phyloP scores from a whole-genome alignment of 768 basidiomycete species.

The Lenzites betulinus region DNA sequence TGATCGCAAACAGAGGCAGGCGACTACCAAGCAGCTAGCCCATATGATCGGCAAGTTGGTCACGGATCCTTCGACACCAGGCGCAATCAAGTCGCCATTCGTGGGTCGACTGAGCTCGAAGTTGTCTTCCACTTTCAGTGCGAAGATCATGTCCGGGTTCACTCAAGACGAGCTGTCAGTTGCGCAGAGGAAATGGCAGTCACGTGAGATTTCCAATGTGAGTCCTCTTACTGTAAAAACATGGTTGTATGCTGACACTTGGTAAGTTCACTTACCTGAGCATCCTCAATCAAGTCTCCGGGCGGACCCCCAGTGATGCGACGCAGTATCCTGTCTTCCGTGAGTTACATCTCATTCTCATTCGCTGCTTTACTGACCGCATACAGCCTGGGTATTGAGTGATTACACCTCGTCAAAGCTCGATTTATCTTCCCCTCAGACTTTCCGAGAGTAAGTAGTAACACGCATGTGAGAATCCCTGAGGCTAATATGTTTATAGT shows the following conservation, averaged over 20 bases:
- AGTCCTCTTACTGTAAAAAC: background rate
- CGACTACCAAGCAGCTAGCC: slow-evolving; percentile 55
- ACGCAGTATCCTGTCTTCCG: slow-evolving; percentile 94
- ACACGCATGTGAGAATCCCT: background rate
- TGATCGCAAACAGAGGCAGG: slow-evolving; percentile 63
- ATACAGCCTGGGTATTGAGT: slow-evolving; percentile 81
- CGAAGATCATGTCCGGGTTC: slow-evolving; percentile 52
- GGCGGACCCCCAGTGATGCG: slow-evolving; percentile 91
- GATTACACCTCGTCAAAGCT: slow-evolving; percentile 78
- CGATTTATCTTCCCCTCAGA: slow-evolving; percentile 60
- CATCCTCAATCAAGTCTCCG: slow-evolving; percentile 89
- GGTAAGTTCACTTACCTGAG: slow-evolving; percentile 84
- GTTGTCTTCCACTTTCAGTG: slow-evolving; percentile 33
- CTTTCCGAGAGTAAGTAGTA: slow-evolving; percentile 70
- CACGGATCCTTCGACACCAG: slow-evolving; percentile 43
- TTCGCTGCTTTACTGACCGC: background rate
- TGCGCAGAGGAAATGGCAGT: slow-evolving; percentile 85
- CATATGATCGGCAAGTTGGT: slow-evolving; percentile 43
- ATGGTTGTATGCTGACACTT: background rate
- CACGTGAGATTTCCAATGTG: slow-evolving; percentile 90
- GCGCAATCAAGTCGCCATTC: slow-evolving; percentile 55
- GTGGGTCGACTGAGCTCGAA: slow-evolving; percentile 46
- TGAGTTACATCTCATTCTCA: slow-evolving; percentile 36
- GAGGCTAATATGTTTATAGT: slow-evolving; percentile 40
- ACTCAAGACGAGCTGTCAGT: slow-evolving; percentile 61